Conservation (phyloP, 805 yeast genomes). For the Spathaspora sp. region DNA sequence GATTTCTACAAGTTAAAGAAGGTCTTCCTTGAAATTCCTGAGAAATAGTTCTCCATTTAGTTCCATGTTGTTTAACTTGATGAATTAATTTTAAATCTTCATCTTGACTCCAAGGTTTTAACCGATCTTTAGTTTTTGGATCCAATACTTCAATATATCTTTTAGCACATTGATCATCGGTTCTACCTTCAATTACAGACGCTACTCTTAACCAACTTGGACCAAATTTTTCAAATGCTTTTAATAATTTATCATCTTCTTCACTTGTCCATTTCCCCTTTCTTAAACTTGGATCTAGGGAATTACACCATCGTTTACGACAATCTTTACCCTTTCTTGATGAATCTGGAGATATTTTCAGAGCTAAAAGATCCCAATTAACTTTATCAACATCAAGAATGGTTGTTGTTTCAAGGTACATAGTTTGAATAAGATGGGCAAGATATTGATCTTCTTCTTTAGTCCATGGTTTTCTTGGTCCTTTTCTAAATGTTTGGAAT, state of each 20-base stretch:
- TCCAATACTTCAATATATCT: conserved; percentile 85
- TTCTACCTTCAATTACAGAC: conserved; percentile 71
- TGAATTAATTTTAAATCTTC: conserved; percentile 73
- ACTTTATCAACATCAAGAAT: conserved; percentile 37
- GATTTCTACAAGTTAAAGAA: conserved; percentile 82
- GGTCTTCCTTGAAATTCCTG: conserved; percentile 73
- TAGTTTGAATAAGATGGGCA: conserved; percentile 36
- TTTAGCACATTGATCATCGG: conserved; percentile 94
- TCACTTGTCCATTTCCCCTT: conserved; percentile 85
- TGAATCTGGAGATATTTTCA: conserved; percentile 35
- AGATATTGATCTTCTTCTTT: conserved; percentile 64
- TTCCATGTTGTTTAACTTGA: conserved; percentile 68
- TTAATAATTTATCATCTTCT: conserved; percentile 66
- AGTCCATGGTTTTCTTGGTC: conserved; percentile 68
- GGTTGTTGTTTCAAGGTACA: not conserved
- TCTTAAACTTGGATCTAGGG: conserved; percentile 75
- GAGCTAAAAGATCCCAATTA: conserved; percentile 61
- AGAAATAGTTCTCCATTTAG: conserved; percentile 86
- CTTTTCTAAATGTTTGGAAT: conserved; percentile 66
- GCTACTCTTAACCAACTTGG: conserved; percentile 86
- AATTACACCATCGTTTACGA: conserved; percentile 81
- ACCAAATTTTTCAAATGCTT: conserved; percentile 67
- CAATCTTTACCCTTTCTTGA: conserved; percentile 75
- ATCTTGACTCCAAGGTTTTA: conserved; percentile 73
- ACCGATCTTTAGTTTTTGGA: conserved; percentile 72